Percentiles rank a stretch among this genome's conserved stretches.
Evolutionary conservation across 2,329 filamentous ascomycete species (phyloP).

Genomic region (Colletotrichum magnum): DNA sequence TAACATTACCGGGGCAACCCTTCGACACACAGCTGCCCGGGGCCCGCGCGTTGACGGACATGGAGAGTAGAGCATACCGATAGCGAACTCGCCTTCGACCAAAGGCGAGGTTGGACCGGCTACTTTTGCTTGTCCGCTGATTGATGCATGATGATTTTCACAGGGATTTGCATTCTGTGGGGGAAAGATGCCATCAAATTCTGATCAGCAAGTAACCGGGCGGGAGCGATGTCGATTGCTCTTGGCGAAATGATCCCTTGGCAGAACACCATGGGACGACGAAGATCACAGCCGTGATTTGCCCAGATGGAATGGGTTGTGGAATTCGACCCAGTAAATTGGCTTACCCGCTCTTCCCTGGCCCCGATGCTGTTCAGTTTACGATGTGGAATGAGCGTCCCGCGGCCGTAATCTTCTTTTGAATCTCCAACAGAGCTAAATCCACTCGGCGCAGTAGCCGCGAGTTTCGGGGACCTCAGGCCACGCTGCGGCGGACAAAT

Average conservation of each 20-base stretch:
- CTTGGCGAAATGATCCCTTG: not conserved
- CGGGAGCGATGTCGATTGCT: not conserved
- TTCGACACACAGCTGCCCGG: not conserved
- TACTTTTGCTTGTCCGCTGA: not conserved
- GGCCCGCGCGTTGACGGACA: slow-evolving; percentile 1
- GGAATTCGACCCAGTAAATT: not conserved
- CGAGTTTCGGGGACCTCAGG: slow-evolving; percentile 3
- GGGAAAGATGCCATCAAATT: not conserved
- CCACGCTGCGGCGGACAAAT: slow-evolving; percentile 12
- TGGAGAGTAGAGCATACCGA: not conserved
- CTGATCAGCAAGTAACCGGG: slow-evolving; percentile 8
- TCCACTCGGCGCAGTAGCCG: slow-evolving; percentile 4
- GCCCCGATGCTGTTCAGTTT: slow-evolving; percentile 14
- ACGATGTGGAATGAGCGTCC: slow-evolving; percentile 31
- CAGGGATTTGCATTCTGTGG: not conserved
- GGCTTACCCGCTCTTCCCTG: not conserved
- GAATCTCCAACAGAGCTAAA: slow-evolving; percentile 22
- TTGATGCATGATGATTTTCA: not conserved
- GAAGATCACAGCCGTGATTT: not conserved
- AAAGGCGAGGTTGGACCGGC: slow-evolving; percentile 4
- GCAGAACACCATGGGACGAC: slow-evolving; percentile 6
- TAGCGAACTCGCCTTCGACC: not conserved
- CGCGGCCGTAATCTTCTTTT: slow-evolving; percentile 16
- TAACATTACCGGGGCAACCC: not conserved
- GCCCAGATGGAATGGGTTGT: not conserved